Base-by-base conservation (phyloP, 1,284 basidiomycete genomes). In the Apiotrichum laibachii region DNA sequence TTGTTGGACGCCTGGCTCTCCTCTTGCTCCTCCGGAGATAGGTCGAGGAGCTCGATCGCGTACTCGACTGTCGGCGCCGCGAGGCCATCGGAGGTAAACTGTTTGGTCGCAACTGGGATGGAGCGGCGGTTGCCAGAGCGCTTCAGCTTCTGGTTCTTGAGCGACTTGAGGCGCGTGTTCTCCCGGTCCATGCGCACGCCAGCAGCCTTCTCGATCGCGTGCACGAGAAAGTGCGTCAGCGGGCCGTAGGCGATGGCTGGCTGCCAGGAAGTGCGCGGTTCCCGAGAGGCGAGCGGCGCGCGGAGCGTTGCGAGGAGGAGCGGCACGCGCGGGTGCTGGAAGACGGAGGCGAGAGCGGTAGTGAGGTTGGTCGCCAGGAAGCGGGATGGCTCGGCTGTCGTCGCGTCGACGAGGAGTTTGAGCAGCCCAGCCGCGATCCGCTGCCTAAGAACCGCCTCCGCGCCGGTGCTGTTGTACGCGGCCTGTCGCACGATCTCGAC, bases 201-300 rank as follows among this genome's bases (percentile, higher is more conserved):
- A 0, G 56, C 69, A 5, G 67, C 49, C 53, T 72, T 67, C 51
- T 75, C 72, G 15, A 75, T 46, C 12, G 50, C 52, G 13, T 68
- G 48, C 1, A 62, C 49, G 45, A 60, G 53, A 11, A 71, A 22
- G 55, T 74, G 65, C 2, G 62, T 35, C 53, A 58, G 37, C 4
- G 54, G 16, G 7, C n/a, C 12, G 40, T 35, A 50, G 34, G 47
- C 10, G 13, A 49, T 21, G 3, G n/a, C 19, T n/a, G 15, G 40
- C 3, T 18, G 16, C 15, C 16, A 18, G 15, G 40, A 15, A 16
- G 15, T 18, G 16, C 16, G 16, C 3, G 40, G 40, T 2, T 15
- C 8, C 16, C 26, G 26, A 3, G 40, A n/a, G 2, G 16, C 16
- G 40, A 42, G 40, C 11, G 40, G n/a, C 8, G 15, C 8, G 2